Evolutionary conservation across 2,329 filamentous ascomycete species (phyloP), one percentile per base, ranked within the genome.

Genomic region (Decorospora gaudefroyi): DNA sequence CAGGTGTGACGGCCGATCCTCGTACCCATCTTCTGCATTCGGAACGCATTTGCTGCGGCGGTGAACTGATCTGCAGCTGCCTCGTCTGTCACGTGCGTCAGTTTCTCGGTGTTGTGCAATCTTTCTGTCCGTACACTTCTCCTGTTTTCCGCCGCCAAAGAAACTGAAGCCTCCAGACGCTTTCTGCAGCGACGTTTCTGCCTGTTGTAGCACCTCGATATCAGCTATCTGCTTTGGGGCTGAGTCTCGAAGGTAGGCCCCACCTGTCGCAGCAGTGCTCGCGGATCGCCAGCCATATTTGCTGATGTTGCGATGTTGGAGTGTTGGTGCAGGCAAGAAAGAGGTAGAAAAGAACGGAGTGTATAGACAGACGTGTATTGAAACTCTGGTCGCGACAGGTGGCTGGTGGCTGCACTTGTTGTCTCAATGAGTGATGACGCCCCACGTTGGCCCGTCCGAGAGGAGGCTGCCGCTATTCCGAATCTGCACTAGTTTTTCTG

Each of bases 41-140:
- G 83, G 72, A 95, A 97, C 46, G 89, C 89, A 76, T 96, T 96
- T 51, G 86, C 93, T 27, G 92, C 92, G 71, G 95, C 85, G 49
- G 82, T 84, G 68, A 90, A 97, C 54, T 93, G 77, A 58, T 96
- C 90, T 53, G 88, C 89, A 10, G 92, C 92, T 74, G 85, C 84
- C 74, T 95, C 88, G 67, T 88, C 67, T 70, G 44, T 57, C 53
- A 56, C 49, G 46, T 51, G 50, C 41, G 49, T 70, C 43, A 63
- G 53, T 44, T 15, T 18, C 23, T 5, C 28, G 17, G 28, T 5
- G 18, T 37, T 10, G 15, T 32, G 15, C 6, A 7, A 12, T 36
- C 12, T 8, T 43, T 33, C 16, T 15, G 15, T 16, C 12, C 53
- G 15, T 63, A 69, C 67, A 91, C 73, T 96, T 97, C 53, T 96